Base-by-base conservation (phyloP, 306 rosid species). In the Ceratonia siliqua region DNA sequence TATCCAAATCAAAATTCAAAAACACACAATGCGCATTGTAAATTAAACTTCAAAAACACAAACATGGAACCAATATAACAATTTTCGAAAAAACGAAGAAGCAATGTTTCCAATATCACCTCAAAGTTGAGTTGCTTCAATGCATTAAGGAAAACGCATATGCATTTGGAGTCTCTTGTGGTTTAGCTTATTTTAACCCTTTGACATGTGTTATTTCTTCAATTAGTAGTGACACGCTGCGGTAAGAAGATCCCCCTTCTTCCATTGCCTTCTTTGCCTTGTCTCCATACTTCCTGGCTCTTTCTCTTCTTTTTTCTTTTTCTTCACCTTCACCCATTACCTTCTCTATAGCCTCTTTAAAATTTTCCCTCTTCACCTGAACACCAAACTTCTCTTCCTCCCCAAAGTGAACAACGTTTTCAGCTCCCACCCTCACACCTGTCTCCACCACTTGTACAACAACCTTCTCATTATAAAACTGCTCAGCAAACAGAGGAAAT, bases 401-500 rank as follows among this genome's bases (percentile, higher is more conserved):
- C 2, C 87, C 86, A 6, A 28, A 62, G 0, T 53, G 33, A 6
- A 82, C 69, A 14, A 53, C 57, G 15, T 1, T 9, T 48, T 86
- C 58, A n/a, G 36, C 82, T 3, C 88, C 90, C 11, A 71, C 18
- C 2, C 71, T 81, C 20, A 77, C 74, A 0, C 82, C 89, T 15
- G 62, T 82, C 66, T 52, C 74, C 68, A 61, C 9, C 4, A 89
- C 48, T 18, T 86, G 67, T 4, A 65, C 86, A 1, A 55, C 65
- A 8, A 86, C 20, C 63, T 80, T 89, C 80, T 86, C 84, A 25
- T 80, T 84, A 17, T 69, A 70, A 10, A 90, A 75, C 24, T 87
- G 92, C 1, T 90, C 92, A 0, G 63, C 73, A 59, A 87, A 90
- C 42, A 82, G n/a, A 0, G 92, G 92, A 79, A 81, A 85, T 0